Base-by-base conservation (phyloP, 2,329 filamentous ascomycete species). In the Aureobasidium sp. region DNA sequence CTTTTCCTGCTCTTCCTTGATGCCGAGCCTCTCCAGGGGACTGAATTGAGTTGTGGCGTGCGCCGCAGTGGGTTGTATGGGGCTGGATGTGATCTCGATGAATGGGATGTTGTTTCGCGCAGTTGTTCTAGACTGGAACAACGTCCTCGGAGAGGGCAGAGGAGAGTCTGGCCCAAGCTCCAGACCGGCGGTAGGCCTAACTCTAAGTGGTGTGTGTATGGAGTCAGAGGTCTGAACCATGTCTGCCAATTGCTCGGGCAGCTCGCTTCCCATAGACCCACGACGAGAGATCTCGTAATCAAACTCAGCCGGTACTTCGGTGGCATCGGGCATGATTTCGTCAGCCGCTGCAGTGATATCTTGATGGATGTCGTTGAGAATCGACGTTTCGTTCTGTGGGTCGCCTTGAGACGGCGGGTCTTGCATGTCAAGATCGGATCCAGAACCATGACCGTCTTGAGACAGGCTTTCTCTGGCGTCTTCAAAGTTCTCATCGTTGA, bases 401-500 rank as follows among this genome's bases (percentile, higher is more conserved):
- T 11, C 53, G 15, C 9, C 21, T 9, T 9, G 42, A 29, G 55
- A 49, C 1, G 33, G 10, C 8, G 9, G 7, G 9, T 38, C 43
- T 35, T 40, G 31, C 33, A 21, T 29, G 31, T 40, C 31, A 7
- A 40, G 2, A 29, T 49, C 54, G 1, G 17, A 9, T 21, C 47
- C 55, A 31, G 40, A 27, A 5, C 21, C 35, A 9, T 46, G n/a
- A 19, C 21, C 53, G 13, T 49, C 55, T 27, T 47, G 31, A 6
- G 40, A 35, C 17, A 57, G n/a, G 25, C 35, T 47, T 11, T 58
- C 55, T 40, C 43, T 42, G 17, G 43, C 42, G 13, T 58, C 42
- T 49, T 60, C 58, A 35, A 60, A 51, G 21, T 31, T 37, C 11
- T 60, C 58, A n/a, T 54, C 58, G 19, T 60, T 47, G 27, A 45